phyloP scores from a whole-genome alignment of 2,329 filamentous ascomycete species.

The Pochonia chlamydosporia region DNA sequence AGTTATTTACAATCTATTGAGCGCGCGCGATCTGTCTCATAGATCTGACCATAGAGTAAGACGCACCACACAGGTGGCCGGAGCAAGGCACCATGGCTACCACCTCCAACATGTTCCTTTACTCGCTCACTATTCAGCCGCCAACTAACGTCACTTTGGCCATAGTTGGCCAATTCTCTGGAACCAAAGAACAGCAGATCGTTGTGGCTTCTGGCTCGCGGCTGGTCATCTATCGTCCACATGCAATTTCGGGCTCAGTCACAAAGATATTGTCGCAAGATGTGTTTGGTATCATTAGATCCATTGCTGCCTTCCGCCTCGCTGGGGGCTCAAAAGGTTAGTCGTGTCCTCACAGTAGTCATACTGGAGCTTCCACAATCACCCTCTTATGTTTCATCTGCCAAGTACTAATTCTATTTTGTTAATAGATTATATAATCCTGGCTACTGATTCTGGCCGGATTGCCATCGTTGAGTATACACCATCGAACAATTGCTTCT shows the following conservation, averaged over 20 bases:
- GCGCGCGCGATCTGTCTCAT: too few species aligned
- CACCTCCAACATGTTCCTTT: constrained; percentile 97
- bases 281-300: constrained; percentile 91
- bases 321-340: constrained; percentile 95
- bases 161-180: constrained; percentile 89
- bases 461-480: constrained; percentile 93
- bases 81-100: constrained; percentile 98
- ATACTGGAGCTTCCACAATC: too few species aligned
- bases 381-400: too few species aligned
- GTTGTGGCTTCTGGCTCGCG: constrained; percentile 88
- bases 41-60: too few species aligned
- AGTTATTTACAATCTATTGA: too few species aligned
- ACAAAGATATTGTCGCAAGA: constrained; percentile 84
- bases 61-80: too few species aligned
- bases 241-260: constrained; percentile 79
- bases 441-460: constrained; percentile 91
- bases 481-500: constrained; percentile 79
- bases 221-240: constrained; percentile 80
- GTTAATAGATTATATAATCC: constrained; percentile 81
- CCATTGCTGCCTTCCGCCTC: constrained; percentile 81
- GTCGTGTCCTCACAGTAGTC: constrained; percentile 44
- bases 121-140: constrained; percentile 91
- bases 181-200: constrained; percentile 96
- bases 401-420: constrained; percentile 15
- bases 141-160: constrained; percentile 86